Conservation (phyloP, 73 alveolate species). For the Breviolum minutum region DNA sequence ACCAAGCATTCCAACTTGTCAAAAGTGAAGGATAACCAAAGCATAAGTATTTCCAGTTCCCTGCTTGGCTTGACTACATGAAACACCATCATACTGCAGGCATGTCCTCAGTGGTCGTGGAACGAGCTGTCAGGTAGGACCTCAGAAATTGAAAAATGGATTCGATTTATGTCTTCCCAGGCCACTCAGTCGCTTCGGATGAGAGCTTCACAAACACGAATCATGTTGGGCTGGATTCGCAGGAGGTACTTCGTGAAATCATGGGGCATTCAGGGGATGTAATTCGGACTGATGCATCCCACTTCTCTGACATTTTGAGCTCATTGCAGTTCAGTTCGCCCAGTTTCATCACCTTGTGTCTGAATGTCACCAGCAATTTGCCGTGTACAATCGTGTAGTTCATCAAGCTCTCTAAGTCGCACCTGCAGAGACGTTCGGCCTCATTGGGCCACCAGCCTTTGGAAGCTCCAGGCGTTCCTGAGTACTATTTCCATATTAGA, state of each 20-base stretch:
- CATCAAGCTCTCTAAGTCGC: neutral
- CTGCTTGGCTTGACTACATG: neutral
- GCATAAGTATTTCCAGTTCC: neutral
- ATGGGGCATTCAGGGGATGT: no score
- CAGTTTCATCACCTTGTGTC: conserved; percentile 61
- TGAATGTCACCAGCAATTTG: neutral
- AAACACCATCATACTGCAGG: no score
- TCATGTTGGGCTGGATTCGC: no score
- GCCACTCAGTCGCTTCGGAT: neutral
- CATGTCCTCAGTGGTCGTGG: conserved; percentile 76
- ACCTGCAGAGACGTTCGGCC: conserved; percentile 60
- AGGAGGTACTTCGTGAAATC: no score
- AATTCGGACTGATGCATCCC: no score
- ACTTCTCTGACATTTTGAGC: neutral
- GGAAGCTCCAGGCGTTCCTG: conserved; percentile 49
- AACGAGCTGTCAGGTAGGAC: conserved; percentile 92
- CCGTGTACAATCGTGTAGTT: neutral
- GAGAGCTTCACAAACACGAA: neutral
- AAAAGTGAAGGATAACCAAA: neutral
- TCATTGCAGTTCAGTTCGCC: conserved; percentile 45
- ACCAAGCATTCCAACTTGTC: no score
- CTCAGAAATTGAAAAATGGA: neutral
- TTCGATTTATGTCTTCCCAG: neutral
- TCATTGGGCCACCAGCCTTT: conserved; percentile 27
- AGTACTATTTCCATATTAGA: neutral